These are phyloP conservation scores for Corynascus novoguineensis DNA, from an alignment of 495 filamentous ascomycete species.

Conservation along the genomic window DNA sequence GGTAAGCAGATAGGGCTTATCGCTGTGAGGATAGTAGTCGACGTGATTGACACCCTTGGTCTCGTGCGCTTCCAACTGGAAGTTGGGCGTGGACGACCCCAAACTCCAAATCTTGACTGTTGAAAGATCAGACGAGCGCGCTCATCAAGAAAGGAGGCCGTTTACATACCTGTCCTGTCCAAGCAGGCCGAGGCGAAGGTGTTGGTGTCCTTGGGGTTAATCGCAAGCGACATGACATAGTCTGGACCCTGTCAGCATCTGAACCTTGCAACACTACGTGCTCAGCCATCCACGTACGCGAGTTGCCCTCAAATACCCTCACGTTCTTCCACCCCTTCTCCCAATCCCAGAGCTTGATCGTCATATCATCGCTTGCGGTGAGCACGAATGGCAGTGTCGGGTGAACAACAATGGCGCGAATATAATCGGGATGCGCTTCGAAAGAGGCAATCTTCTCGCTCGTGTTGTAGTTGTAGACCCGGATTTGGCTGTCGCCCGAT, in stretches of 20 bases:
- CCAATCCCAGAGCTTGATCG: conserved; percentile 99
- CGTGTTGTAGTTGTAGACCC: conserved; percentile 92
- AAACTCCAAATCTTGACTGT: conserved; percentile 95
- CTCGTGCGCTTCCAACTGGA: conserved; percentile 94
- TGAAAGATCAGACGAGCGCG: conserved; percentile 2
- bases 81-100: conserved; percentile 83
- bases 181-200: conserved; percentile 94
- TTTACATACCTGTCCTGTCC: conserved; percentile 90
- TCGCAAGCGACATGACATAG: conserved; percentile 93
- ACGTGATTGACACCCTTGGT: conserved; percentile 98
- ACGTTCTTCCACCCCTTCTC: conserved; percentile 97
- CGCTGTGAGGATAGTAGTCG: conserved; percentile 92
- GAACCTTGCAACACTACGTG: no score
- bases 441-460: conserved; percentile 98
- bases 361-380: conserved; percentile 98
- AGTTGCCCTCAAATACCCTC: conserved; percentile 96
- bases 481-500: conserved; percentile 27
- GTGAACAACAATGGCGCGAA: conserved; percentile 95
- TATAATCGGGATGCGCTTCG: conserved; percentile 98
- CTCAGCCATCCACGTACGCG: conserved; percentile 40
- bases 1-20: conserved; percentile 95
- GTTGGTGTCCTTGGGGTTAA: conserved; percentile 99
- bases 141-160: no score
- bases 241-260: conserved; percentile 21
- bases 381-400: conserved; percentile 93